Base-by-base conservation (phyloP, 2,329 filamentous ascomycete genomes). In the Pseudodiploospora longispora region DNA sequence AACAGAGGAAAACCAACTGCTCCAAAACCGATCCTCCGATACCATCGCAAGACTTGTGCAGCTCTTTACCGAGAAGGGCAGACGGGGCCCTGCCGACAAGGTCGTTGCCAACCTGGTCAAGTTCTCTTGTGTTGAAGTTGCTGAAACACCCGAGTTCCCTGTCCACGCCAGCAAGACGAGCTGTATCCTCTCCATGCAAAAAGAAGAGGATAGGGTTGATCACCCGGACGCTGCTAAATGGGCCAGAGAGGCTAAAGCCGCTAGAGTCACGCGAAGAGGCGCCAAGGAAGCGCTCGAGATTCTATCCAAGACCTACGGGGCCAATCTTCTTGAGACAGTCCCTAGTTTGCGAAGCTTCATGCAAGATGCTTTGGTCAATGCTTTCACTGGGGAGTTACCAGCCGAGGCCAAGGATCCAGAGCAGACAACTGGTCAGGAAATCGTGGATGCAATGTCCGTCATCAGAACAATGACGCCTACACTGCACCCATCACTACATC, bases 81-180 rank as follows among this genome's bases (percentile, higher is more conserved):
- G 91, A 49, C 78, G 83, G 45, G 88, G 83, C 10, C 88, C 94
- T 9, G 90, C 93, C 10, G 90, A 96, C 62, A 98, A 98, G 68
- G 86, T 98, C 10, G 90, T 97, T 29, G 83, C 87, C 38, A 98
- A 98, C 59, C 67, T 98, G 42, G 87, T 95, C 67, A 97, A 96
- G 59, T 98, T 96, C 65, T 95, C 89, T 51, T 98, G 93, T 59
- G 88, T 96, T 57, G 93, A 98, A 61, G 95, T 94, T 1, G 91
- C 93, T 0, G 94, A 98, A 63, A 98, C 94, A 0, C 93, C 93
- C 0, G 93, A 97, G 58, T 97, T 97, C 61, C 80, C 83, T 4
- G 83, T 86, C 29, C 93, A 97, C 57, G 85, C 85, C 2, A 63
- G 72, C 36, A 83, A 94, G 57, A 85, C 83, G 38, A 81, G 82